Base-by-base conservation (phyloP, 2,329 filamentous ascomycete genomes). In the Fonsecaea multimorphosa region DNA sequence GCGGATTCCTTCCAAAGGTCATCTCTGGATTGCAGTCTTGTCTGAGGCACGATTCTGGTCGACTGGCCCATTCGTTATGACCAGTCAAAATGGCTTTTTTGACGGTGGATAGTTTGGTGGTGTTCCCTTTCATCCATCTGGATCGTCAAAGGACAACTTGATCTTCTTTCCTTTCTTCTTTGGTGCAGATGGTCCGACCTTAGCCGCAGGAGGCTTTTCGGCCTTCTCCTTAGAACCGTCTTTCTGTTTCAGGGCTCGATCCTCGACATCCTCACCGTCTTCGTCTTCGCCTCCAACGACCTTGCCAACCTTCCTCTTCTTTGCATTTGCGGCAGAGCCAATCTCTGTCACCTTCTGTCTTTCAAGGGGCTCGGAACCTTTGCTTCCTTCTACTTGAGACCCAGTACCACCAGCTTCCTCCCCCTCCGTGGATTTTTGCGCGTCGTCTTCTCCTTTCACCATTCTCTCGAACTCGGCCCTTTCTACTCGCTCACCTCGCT, bases 141-240 rank as follows among this genome's bases (percentile, higher is more conserved):
- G 57, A 12, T 72, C 70, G 54, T 72, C 70, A 52, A 72, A 72
- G 24, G 70, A 72, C 52, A 72, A 57, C 40, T 72, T 72, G 58
- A 72, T 68, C 66, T 72, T 72, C 69, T 72, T 72, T 19, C 58
- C 64, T 40, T 71, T 71, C 55, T 71, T 72, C 53, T 67, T 68
- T 36, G 65, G 11, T 12, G 38, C 51, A 22, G 24, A 34, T 2
- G 60, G 24, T 19, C 58, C 52, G 19, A 63, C 58, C 29, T 59
- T 68, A 36, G 64, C 64, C 16, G 58, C 14, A 24, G 9, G 3
- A 12, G 22, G 46, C 29, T 61, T 44, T n/a, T 57, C 60, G 52
- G 32, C 34, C 29, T 36, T 44, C 40, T 65, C 61, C 54, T 60
- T 57, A 11, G 60, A 38, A 24, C 61, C 58, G n/a, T 54, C 58